Percentiles rank a stretch among this genome's conserved stretches.
phyloP scores from a whole-genome alignment of 2,329 filamentous ascomycete species.

The Rasamsonia emersonii region DNA sequence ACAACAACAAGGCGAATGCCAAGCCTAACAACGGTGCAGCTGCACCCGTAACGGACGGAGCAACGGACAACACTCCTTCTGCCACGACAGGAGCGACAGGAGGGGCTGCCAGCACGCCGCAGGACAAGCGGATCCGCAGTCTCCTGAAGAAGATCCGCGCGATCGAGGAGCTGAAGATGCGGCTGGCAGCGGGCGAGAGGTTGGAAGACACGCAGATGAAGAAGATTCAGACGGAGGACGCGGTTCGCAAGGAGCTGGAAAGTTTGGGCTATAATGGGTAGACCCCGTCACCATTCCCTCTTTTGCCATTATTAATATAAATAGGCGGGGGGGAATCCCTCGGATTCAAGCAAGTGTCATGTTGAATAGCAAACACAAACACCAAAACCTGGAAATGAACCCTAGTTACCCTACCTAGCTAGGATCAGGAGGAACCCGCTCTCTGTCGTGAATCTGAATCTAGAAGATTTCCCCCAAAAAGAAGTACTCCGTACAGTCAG shows the following conservation, averaged over 20 bases:
- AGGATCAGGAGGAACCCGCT: too few species aligned
- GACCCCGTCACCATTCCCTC: too few species aligned
- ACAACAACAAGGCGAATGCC: constrained; percentile 18
- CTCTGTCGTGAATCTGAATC: too few species aligned
- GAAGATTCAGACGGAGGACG: constrained; percentile 86
- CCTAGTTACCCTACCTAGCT: too few species aligned
- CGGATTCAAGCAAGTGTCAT: too few species aligned
- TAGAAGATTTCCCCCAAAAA: too few species aligned
- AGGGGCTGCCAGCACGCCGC: constrained; percentile 54
- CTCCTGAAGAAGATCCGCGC: constrained; percentile 95
- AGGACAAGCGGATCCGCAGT: constrained; percentile 89
- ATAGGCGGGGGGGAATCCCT: too few species aligned
- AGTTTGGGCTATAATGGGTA: constrained; percentile 44
- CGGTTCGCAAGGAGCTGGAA: constrained; percentile 76
- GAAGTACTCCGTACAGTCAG: too few species aligned
- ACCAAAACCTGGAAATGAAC: too few species aligned
- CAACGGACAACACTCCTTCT: constrained; percentile 17
- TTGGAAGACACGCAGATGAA: constrained; percentile 97
- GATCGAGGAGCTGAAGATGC: constrained; percentile 97
- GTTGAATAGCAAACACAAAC: too few species aligned
- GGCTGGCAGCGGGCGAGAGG: constrained; percentile 88
- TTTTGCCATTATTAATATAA: too few species aligned
- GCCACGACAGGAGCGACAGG: constrained; percentile 34
- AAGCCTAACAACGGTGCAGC: constrained; percentile 15
- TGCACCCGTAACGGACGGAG: constrained; percentile 20